Base-by-base conservation (phyloP, 179 eudicot species). In the Monotropa hypopitys region DNA sequence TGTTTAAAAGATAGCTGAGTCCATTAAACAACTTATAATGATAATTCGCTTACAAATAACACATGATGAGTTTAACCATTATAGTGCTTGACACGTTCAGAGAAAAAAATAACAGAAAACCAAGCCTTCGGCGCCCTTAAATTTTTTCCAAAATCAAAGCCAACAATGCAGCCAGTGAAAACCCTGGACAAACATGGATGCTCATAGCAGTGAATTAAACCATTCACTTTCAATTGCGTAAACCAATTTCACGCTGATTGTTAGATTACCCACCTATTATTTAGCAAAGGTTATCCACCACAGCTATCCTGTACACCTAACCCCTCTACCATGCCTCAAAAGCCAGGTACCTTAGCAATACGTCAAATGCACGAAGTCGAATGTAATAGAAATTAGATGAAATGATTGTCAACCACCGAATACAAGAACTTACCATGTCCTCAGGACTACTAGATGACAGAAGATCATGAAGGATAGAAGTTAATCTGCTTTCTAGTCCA, bases 401-500 rank as follows among this genome's bases (percentile, higher is more conserved):
- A 26, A 66, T 28, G 45, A 73, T 50, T 42, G 62, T 23, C 11
- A 70, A 43, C 23, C 0, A 42, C 23, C 6, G 12, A 80, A 65
- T 51, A 70, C 30, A 11, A 38, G 47, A 74, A 81, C 87, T 80
- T 85, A 93, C 99, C 98, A 96, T 91, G 76, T 89, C 76, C 80
- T 88, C 92, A 8, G 98, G 94, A 80, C 86, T 85, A 74, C 80
- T 78, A 63, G 89, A 79, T 9, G 87, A 82, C 51, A 93, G 53
- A 68, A 88, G 92, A 57, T 80, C 85, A 66, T 88, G 74, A 5
- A 96, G 85, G 70, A 88, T 76, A 73, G 88, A 83, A 75, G 89
- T 81, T 79, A 96, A 82, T 76, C 85, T 87, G 68, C 80, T 73
- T 88, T 96, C 98, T 26, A 96, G 76, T 38, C 98, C 99, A 78